Conservation (phyloP, 2,329 filamentous ascomycete species). For the Meredithiella fracta region DNA sequence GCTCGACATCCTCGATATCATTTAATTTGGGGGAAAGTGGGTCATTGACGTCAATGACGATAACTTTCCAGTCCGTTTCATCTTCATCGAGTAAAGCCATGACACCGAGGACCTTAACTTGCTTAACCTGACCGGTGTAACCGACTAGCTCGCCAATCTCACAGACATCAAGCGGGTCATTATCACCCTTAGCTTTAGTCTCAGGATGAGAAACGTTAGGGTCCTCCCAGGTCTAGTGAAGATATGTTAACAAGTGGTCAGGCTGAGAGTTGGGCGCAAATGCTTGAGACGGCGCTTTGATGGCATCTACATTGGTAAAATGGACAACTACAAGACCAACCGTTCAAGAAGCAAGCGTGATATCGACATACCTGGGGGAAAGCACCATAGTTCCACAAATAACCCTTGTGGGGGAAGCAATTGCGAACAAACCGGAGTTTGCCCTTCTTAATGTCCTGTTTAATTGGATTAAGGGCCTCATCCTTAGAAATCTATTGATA, state of each 20-base stretch:
- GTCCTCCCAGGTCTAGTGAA: constrained; percentile 85
- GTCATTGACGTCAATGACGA: constrained; percentile 97
- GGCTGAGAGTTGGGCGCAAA: constrained; percentile 3
- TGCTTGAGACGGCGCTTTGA: too few relatives aligned
- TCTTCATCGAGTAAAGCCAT: constrained; percentile 99
- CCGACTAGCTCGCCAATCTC: constrained; percentile 97
- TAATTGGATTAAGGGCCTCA: constrained; percentile 95
- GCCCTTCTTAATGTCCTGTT: constrained; percentile 99
- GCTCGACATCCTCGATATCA: constrained; percentile 97
- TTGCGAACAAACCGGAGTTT: constrained; percentile 98
- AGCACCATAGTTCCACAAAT: constrained; percentile 99
- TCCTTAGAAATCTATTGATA: constrained; percentile 80
- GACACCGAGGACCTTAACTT: constrained; percentile 98
- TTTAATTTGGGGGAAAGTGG: constrained; percentile 91
- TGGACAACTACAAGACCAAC: too few relatives aligned
- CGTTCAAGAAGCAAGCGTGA: background rate
- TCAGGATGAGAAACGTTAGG: constrained; percentile 90
- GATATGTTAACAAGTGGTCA: background rate
- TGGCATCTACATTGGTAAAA: too few relatives aligned
- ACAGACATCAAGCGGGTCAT: constrained; percentile 97
- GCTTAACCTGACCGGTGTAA: constrained; percentile 93
- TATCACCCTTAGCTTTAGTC: constrained; percentile 99
- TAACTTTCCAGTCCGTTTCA: constrained; percentile 99
- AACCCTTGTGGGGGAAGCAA: constrained; percentile 99
- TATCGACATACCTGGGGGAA: constrained; percentile 68